Conservation (phyloP, 2,329 filamentous ascomycete genomes). For the Scopulariopsis brevicaulis region DNA sequence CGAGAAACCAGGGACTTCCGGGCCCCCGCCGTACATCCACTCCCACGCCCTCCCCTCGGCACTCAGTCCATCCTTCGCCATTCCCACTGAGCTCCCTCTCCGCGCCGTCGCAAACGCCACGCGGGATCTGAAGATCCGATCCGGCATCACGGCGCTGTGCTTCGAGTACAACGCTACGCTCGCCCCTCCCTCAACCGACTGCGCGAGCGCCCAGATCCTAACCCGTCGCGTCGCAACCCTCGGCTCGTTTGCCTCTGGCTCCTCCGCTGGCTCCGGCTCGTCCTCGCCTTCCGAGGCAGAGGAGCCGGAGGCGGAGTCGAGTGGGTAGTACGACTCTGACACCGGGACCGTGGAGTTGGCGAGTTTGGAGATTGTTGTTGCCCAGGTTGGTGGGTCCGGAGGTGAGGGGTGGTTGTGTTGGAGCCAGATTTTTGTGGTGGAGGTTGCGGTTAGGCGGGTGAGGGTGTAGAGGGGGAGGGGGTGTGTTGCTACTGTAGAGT, state of each 20-base stretch:
- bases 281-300: conserved; percentile 4
- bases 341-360: not conserved
- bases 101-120: conserved; percentile 21
- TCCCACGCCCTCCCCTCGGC: conserved; percentile 45
- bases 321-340: not conserved
- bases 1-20: conserved; percentile 29
- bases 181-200: conserved; percentile 38
- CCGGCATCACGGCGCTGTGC: conserved; percentile 35
- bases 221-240: conserved; percentile 29
- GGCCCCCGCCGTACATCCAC: conserved; percentile 45
- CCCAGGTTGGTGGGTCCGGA: not conserved
- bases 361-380: not conserved
- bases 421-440: conserved; percentile 39
- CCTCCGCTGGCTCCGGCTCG: conserved; percentile 11
- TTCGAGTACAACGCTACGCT: conserved; percentile 37
- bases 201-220: conserved; percentile 40
- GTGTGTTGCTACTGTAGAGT: conserved; percentile 7
- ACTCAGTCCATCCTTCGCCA: conserved; percentile 20
- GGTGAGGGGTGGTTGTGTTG: conserved; percentile 28
- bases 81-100: no score
- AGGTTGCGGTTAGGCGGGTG: conserved; percentile 39
- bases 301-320: conserved; percentile 4
- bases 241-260: conserved; percentile 15
- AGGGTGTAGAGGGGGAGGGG: conserved; percentile 31
- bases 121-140: conserved; percentile 25